Base-by-base conservation (phyloP, 1,139 yeast genomes). In the Candida tropicalis region DNA sequence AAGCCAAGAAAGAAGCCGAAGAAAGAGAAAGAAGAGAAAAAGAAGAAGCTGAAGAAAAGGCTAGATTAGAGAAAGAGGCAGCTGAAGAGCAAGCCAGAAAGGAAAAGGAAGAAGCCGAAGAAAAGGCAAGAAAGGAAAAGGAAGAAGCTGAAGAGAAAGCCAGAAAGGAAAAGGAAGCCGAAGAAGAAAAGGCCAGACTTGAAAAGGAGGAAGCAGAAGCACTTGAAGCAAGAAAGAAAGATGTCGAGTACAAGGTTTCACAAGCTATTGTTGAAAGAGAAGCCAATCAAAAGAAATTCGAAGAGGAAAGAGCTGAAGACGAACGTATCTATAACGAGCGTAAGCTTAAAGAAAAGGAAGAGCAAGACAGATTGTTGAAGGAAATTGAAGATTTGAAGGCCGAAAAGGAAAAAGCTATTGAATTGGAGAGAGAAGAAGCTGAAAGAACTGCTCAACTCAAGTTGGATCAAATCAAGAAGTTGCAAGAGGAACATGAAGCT, bases 41-140 rank as follows among this genome's bases (percentile, higher is more conserved):
- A 35, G 75, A 70, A 40, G 78, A 74, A 54, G 75, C 73, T 32
- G 54, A 46, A 43, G 73, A 65, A 50, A 69, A 65, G 54, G 75
- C 38, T 2, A 73, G 6, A 63, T 64, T 45, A 42, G 65, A 55
- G 29, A 60, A 54, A 34, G 75, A 70, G 39, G 46, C 45, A 38
- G 53, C 48, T 11, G 55, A 52, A 40, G 52, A 53, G 40, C 58
- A 53, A 35, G 56, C 55, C 35, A 58, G 55, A 38, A 59, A 52
- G 40, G 44, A 34, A 12, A 43, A 49, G 39, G 59, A 57, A 43
- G 60, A 58, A 41, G 54, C 47, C 33, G 59, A 55, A 44, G 50
- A 51, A 35, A 43, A 50, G 48, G 34, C 40, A 15, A 29, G 33
- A 29, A 9, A 47, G 35, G 50, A 46, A 13, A 48, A 47, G 8